Percentiles rank a stretch among this genome's conserved stretches.
These are phyloP conservation scores for Monosporascus sp. DNA, from an alignment of 2,329 filamentous ascomycete genomes.

Conservation along the genomic window DNA sequence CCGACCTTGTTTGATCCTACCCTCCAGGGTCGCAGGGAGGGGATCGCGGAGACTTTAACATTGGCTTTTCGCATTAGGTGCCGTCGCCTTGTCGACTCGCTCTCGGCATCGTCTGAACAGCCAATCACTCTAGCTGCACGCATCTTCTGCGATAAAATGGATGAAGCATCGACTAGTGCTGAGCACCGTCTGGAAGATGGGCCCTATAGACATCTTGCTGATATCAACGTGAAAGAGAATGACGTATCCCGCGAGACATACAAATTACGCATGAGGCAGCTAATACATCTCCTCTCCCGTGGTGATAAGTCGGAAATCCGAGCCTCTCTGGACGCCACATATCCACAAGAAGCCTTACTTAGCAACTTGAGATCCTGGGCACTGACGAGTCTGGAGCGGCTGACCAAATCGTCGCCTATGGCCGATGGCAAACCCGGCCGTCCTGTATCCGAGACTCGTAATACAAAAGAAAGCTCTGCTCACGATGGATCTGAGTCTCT, in stretches of 20 bases:
- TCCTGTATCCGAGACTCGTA: no score
- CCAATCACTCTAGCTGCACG: conserved; percentile 13
- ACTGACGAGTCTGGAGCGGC: conserved; percentile 7
- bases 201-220: conserved; percentile 15
- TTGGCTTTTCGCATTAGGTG: conserved; percentile 21
- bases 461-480: background rate
- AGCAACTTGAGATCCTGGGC: conserved; percentile 17
- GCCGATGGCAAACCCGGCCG: background rate
- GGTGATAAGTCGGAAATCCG: conserved; percentile 1
- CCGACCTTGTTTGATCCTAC: conserved; percentile 9
- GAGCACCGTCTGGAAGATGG: conserved; percentile 9
- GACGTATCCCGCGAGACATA: conserved; percentile 1
- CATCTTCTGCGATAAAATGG: conserved; percentile 18
- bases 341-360: conserved; percentile 10
- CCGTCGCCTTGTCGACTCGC: conserved; percentile 11
- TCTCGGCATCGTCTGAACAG: conserved; percentile 6
- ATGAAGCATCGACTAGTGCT: conserved; percentile 2
- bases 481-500: conserved; percentile 8
- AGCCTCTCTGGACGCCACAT: conserved; percentile 6
- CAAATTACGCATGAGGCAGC: conserved; percentile 6
- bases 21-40: conserved; percentile 1
- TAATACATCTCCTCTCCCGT: conserved; percentile 8
- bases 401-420: conserved; percentile 1
- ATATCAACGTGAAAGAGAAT: conserved; percentile 6
- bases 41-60: conserved; percentile 3